Conservation (phyloP, 768 basidiomycete species). For the Candolleomyces eurysporus region DNA sequence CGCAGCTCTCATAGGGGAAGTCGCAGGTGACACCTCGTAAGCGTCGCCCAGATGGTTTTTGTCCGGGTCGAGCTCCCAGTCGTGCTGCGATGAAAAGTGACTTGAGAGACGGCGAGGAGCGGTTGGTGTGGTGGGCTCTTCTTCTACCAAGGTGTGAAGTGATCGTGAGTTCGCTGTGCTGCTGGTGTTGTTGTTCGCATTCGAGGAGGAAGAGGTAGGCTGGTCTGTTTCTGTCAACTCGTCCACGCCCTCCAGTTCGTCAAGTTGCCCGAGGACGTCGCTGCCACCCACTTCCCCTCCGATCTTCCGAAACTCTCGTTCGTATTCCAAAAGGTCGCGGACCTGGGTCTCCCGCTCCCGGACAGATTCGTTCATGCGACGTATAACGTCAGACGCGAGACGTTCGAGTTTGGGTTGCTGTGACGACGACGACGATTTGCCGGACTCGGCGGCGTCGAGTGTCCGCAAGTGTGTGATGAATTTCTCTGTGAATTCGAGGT, state of each 20-base stretch:
- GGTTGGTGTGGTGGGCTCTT: slow-evolving; percentile 28
- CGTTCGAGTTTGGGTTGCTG: slow-evolving; percentile 56
- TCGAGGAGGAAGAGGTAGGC: slow-evolving; percentile 20
- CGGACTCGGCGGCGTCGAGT: slow-evolving; percentile 54
- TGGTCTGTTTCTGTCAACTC: slow-evolving; percentile 40
- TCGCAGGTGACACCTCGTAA: slow-evolving; percentile 33
- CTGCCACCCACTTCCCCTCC: slow-evolving; percentile 74
- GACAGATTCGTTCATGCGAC: slow-evolving; percentile 70
- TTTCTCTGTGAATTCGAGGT: slow-evolving; percentile 74
- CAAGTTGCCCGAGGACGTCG: slow-evolving; percentile 68
- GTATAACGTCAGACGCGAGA: slow-evolving; percentile 73
- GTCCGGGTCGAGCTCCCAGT: slow-evolving; percentile 64
- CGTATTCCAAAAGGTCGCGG: slow-evolving; percentile 72
- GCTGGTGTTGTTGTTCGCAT: slow-evolving; percentile 24
- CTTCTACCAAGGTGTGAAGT: slow-evolving; percentile 28
- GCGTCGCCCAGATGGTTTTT: slow-evolving; percentile 44
- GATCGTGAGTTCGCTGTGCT: slow-evolving; percentile 23
- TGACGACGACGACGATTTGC: slow-evolving; percentile 23
- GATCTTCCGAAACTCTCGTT: slow-evolving; percentile 77
- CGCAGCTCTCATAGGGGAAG: slow-evolving; percentile 56
- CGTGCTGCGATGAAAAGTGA: slow-evolving; percentile 26
- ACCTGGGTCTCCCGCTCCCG: slow-evolving; percentile 81
- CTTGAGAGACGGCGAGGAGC: slow-evolving; percentile 20
- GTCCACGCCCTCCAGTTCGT: slow-evolving; percentile 52
- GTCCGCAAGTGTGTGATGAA: slow-evolving; percentile 72